Evolutionary conservation across 371 early-diverging fungal genomes (phyloP).

Genomic region (Zychaea mexicana): DNA sequence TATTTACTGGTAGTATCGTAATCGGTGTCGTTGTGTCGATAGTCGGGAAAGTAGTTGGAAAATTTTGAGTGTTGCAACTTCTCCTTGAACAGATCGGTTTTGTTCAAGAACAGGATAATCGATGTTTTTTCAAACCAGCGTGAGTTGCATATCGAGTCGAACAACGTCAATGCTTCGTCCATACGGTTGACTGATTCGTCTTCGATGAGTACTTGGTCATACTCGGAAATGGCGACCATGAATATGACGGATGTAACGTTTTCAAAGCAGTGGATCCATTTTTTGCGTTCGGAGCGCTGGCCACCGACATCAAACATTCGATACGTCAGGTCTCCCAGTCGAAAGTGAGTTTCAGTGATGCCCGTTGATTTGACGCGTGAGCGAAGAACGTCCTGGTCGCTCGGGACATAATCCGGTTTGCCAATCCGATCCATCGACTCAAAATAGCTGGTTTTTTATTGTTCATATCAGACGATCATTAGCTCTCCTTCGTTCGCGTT

Average conservation of each 20-base stretch:
- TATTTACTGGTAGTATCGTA: conserved; percentile 64
- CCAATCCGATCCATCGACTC: conserved; percentile 85
- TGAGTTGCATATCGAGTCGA: conserved; percentile 80
- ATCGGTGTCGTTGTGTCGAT: conserved; percentile 31
- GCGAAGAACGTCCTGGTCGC: conserved; percentile 85
- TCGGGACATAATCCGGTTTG: conserved; percentile 73
- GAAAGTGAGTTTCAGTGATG: conserved; percentile 86
- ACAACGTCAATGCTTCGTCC: conserved; percentile 65
- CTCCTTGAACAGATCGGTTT: conserved; percentile 77
- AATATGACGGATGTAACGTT: conserved; percentile 93
- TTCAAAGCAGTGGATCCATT: conserved; percentile 95
- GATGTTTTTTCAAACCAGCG: conserved; percentile 81
- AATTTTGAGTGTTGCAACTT: conserved; percentile 68
- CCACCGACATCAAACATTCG: conserved; percentile 96
- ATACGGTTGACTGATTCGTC: conserved; percentile 84
- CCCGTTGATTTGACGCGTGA: conserved; percentile 87
- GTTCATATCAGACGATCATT: not conserved
- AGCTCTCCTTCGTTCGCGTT: not conserved
- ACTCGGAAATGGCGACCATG: conserved; percentile 88
- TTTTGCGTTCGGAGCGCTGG: conserved; percentile 90
- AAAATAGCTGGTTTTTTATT: conserved; percentile 65
- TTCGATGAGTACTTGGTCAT: conserved; percentile 91
- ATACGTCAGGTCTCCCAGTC: conserved; percentile 77
- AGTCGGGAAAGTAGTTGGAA: conserved; percentile 71
- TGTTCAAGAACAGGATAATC: conserved; percentile 84